A percentile compares a stretch with the other conserved stretches of the same genome.
Conservation (phyloP, 495 filamentous ascomycete genomes). For the Pyrenula massariospora region DNA sequence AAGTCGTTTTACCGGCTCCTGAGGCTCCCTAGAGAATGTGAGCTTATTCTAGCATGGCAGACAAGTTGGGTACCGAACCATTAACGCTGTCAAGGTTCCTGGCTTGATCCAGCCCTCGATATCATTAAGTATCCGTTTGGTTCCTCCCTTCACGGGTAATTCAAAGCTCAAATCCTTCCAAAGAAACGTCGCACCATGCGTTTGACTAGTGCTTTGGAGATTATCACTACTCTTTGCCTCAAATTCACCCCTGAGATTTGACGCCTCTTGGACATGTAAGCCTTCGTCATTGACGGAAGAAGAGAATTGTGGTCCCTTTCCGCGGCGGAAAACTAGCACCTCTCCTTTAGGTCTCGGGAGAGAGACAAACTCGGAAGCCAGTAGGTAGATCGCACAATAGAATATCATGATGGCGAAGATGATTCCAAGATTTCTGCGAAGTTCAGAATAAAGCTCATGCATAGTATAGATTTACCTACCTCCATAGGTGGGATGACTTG, state of each 20-base stretch:
- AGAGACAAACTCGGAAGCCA: slow-evolving; percentile 17
- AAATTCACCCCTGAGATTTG: slow-evolving; percentile 9
- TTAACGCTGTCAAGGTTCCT: slow-evolving; percentile 58
- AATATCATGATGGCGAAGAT: neutral
- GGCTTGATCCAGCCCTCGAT: slow-evolving; percentile 52
- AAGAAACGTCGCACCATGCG: neutral
- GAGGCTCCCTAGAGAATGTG: no score
- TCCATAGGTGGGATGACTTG: slow-evolving; percentile 50
- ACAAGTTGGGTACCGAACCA: no score
- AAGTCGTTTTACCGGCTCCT: slow-evolving; percentile 48
- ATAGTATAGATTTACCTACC: no score
- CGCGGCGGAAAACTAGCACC: slow-evolving; percentile 25
- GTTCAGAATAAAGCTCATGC: no score
- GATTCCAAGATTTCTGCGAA: neutral
- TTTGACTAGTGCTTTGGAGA: slow-evolving; percentile 1
- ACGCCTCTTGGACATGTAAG: slow-evolving; percentile 18
- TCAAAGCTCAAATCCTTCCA: slow-evolving; percentile 35
- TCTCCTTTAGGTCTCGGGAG: slow-evolving; percentile 39
- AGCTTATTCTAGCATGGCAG: slow-evolving; percentile 4
- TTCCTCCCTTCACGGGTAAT: slow-evolving; percentile 28
- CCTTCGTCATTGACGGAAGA: no score
- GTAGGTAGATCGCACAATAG: neutral
- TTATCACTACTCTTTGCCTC: slow-evolving; percentile 26
- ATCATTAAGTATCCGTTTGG: slow-evolving; percentile 44
- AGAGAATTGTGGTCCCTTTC: neutral